These are phyloP conservation scores for Priceomyces carsonii DNA, from an alignment of 805 yeast species.

Conservation along the genomic window DNA sequence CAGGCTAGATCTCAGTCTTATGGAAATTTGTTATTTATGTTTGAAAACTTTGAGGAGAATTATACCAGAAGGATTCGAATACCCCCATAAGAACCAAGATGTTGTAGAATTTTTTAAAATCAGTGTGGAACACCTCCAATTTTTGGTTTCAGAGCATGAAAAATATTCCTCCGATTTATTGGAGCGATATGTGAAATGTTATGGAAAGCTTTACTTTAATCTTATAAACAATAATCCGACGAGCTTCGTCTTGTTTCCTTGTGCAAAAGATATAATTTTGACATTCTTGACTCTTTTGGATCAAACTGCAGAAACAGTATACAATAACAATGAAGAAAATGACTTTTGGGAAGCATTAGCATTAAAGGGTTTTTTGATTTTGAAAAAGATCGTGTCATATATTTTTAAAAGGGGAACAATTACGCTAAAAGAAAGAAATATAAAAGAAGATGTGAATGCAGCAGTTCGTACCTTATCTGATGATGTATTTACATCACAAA, in stretches of 20 bases:
- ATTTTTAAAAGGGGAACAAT: slow-evolving; percentile 68
- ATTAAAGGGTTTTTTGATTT: slow-evolving; percentile 61
- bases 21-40: slow-evolving; percentile 77
- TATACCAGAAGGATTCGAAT: slow-evolving; percentile 73
- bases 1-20: slow-evolving; percentile 48
- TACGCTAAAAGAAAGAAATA: slow-evolving; percentile 61
- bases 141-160: slow-evolving; percentile 55
- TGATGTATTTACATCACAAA: slow-evolving; percentile 58
- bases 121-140: slow-evolving; percentile 60
- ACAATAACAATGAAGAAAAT: slow-evolving; percentile 55
- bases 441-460: slow-evolving; percentile 59
- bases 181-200: slow-evolving; percentile 73
- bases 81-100: slow-evolving; percentile 59
- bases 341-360: slow-evolving; percentile 76
- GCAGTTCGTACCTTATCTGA: slow-evolving; percentile 55
- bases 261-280: slow-evolving; percentile 59
- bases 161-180: slow-evolving; percentile 47
- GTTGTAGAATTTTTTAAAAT: slow-evolving; percentile 61
- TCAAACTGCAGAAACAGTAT: slow-evolving; percentile 64
- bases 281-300: slow-evolving; percentile 62
- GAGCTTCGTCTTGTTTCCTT: slow-evolving; percentile 67
- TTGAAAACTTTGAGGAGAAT: slow-evolving; percentile 74
- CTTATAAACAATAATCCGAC: slow-evolving; percentile 64
- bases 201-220: slow-evolving; percentile 70
- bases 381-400: slow-evolving; percentile 65